Evolutionary conservation across 2,329 filamentous ascomycete genomes (phyloP), one percentile per base, ranked within the genome.

Genomic region (Neonectria hederae): DNA sequence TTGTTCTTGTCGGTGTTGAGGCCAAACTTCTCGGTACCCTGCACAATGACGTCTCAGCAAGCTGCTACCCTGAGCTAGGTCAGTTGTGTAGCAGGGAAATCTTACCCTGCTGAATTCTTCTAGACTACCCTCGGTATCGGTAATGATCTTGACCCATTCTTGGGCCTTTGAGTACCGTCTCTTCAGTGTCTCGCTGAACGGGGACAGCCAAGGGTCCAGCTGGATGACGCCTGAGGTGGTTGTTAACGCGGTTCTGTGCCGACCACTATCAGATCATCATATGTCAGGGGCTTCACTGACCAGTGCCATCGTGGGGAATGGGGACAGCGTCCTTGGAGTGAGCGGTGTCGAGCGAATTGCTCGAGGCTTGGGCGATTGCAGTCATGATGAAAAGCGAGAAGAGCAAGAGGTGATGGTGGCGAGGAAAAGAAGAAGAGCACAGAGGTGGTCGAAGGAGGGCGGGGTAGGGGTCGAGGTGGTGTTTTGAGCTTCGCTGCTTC

Each of bases 21-120:
- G 60, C 96, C 96, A 76, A 92, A 97, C 67, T 86, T 90, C 76
- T 98, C 93, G 67, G 89, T 91, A 48, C 96, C 95, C 93, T 97
- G 17, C 10, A 21, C 21, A n/a, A 35, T 7, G 21, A 21, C 14
- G 7, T 6, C 30, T 69, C 14, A 72, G 65, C 42, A 53, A 59
- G 48, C 26, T 46, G 22, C 21, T 22, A n/a, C n/a, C n/a, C 24
- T 21, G 22, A 43, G 22, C n/a, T 28, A 4, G 21, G 35, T 30
- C 17, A 43, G 19, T 14, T 28, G 7, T 26, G 35, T 38, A 35
- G n/a, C 8, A 17, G 40, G 46, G n/a, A 8, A 48, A 52, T 22
- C 84, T 65, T 78, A 92, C 93, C 81, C 87, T 92, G 73, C 92
- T 95, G 82, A 98, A 99, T 78, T 95, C 93, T 65, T 97, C 93